phyloP scores from a whole-genome alignment of 495 filamentous ascomycete genomes.

The Penicillium manginii region DNA sequence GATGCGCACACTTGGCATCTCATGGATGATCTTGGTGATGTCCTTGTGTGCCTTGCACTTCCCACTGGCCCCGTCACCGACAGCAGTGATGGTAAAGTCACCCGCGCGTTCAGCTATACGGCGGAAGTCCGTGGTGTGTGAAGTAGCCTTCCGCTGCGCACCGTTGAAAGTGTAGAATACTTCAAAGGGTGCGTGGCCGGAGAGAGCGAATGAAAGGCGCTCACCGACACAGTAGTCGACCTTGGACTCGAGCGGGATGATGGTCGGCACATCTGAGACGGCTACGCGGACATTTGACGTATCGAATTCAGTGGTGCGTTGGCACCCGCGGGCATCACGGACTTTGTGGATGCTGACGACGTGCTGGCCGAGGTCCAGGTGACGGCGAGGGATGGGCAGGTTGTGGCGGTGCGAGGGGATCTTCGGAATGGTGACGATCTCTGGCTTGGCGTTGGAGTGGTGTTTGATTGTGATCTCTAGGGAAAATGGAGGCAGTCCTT shows the following conservation, averaged over 20 bases:
- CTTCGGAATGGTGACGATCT: slow-evolving; percentile 75
- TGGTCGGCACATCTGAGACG: slow-evolving; percentile 89
- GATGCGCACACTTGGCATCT: slow-evolving; percentile 87
- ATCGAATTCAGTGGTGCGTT: slow-evolving; percentile 67
- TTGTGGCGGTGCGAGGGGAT: slow-evolving; percentile 75
- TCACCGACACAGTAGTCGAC: slow-evolving; percentile 95
- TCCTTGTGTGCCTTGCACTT: slow-evolving; percentile 76
- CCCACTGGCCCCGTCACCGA: slow-evolving; percentile 78
- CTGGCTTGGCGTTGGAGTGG: slow-evolving; percentile 75
- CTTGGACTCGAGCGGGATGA: slow-evolving; percentile 83
- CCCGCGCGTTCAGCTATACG: slow-evolving; percentile 91
- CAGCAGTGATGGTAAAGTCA: slow-evolving; percentile 80
- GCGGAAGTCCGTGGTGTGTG: slow-evolving; percentile 76
- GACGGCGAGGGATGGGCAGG: slow-evolving; percentile 78
- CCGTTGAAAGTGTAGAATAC: slow-evolving; percentile 90
- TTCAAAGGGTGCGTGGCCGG: slow-evolving; percentile 86
- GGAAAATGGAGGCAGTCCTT: slow-evolving; percentile 84
- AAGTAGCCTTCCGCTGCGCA: slow-evolving; percentile 74
- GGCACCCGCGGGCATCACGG: slow-evolving; percentile 82
- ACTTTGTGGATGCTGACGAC: slow-evolving; percentile 86
- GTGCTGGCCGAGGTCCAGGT: slow-evolving; percentile 82
- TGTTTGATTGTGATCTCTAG: slow-evolving; percentile 92
- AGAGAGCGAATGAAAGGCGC: slow-evolving; percentile 84
- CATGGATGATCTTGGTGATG: slow-evolving; percentile 80
- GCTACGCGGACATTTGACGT: slow-evolving; percentile 78